Evolutionary conservation across 2,329 filamentous ascomycete species (phyloP), one percentile per base, ranked within the genome.

Genomic region (Aspergillus puulaauensis): DNA sequence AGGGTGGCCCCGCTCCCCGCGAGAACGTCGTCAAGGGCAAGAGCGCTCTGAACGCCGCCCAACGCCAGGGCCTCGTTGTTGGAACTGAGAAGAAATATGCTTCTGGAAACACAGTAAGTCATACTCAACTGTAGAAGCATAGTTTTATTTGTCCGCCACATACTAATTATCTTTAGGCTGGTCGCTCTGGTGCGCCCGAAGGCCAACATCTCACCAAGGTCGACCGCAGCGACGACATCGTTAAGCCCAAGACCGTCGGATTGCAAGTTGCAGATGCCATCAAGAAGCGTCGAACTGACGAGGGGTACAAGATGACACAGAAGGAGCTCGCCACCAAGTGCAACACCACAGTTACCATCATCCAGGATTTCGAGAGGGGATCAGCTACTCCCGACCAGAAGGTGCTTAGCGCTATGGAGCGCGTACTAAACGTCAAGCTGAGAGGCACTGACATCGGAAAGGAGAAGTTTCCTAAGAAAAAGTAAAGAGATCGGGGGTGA

Each of bases 181-280:
- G 64, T 23, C 73, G 73, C 56, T 56, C 78, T 59, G 80, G 79
- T 61, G 82, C 73, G 54, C 70, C 82, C 65, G 93, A 98, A 79
- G 95, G 95, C 68, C 95, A 99, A 80, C 93, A 91, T 74, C 84
- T 98, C 65, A 98, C 95, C 66, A 97, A 98, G 83, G 93, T 99
- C 77, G 95, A 98, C 83, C 93, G 93, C 67, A 88, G 87, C 74
- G 93, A 98, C 82, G 95, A 97, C 75, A 96, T 97, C 79, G 89
- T 98, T 79, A 96, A 96, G 82, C 93, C 92, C 72, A 96, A 96
- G 81, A 96, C 91, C 47, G 83, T 97, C 58, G 91, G 92, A 73
- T 83, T 84, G 70, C 82, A 85, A 56, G 91, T 98, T 64, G 91
- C 90, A 70, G 86, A 90, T 65, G 90, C 89, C 64, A 97, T 98